Base-by-base conservation (phyloP, 805 yeast genomes). In the Monosporozyma aerobia region DNA sequence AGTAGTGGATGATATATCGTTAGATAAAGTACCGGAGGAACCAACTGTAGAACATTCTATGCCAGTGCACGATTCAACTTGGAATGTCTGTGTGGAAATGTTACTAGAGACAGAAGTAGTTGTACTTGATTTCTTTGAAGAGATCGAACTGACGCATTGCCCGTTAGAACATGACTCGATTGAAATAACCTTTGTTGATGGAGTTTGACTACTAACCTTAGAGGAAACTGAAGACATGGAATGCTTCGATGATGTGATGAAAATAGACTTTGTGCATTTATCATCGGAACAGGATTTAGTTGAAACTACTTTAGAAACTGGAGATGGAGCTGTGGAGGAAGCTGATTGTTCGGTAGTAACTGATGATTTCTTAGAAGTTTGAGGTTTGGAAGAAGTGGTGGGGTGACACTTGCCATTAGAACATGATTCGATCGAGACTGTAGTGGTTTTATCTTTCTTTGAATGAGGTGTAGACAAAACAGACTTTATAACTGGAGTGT, bases 1-100 rank as follows among this genome's bases (percentile, higher is more conserved):
- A 8, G 44, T 4, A n/a, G 32, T 13, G 29, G 19, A 27, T 6
- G 10, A 14, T 6, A 37, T 37, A 14, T 14, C 9, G 6, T 3
- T 8, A 16, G 19, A 37, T 37, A 23, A 11, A 8, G 41, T 23
- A 35, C 13, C 37, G 35, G 44, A 37, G n/a, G 41, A 37, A 3
- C 13, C 41, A 37, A 40, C 25, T 10, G 44, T 10, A 8, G 47
- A 40, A 27, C 53, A 54, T 16, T 43, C 35, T 19, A 47, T 45
- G 44, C 49, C 46, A 48, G 54, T 51, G n/a, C 57, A 50, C 11
- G 54, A 51, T 47, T 55, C 54, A 32, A 41, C 25, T 5, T 27
- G 29, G 29, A 7, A 27, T 27, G 29, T 27, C 7, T 27, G 29
- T 27, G 29, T 27, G 29, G 29, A 27, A 27, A 27, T 27, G 2